Evolutionary conservation across 2,329 filamentous ascomycete species (phyloP).

Genomic region (Fusarium oxysporum): DNA sequence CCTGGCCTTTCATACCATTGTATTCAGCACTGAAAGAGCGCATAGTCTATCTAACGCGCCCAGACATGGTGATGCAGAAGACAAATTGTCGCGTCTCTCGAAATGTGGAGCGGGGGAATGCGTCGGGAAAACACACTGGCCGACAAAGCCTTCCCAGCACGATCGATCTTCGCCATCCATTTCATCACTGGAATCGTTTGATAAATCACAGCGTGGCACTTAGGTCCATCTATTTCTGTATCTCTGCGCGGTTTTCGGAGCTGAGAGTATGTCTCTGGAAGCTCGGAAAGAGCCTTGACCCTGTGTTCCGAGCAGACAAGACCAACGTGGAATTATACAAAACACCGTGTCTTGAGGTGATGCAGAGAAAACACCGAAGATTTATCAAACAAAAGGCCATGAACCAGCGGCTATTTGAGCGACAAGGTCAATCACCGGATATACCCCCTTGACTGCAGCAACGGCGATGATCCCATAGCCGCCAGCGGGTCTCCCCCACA

Average conservation of each 20-base stretch:
- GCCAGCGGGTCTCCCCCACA: background rate
- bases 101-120: too few species aligned
- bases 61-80: background rate
- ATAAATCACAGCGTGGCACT: background rate
- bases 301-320: background rate
- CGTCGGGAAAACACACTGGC: background rate
- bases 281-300: background rate
- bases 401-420: background rate
- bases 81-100: background rate
- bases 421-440: background rate
- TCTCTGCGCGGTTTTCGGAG: too few species aligned
- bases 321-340: background rate
- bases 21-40: too few species aligned
- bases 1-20: fast-evolving
- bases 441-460: background rate
- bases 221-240: too few species aligned
- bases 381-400: background rate
- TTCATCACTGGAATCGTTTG: fast-evolving
- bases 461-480: background rate
- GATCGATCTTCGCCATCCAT: fast-evolving
- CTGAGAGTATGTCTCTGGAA: too few species aligned
- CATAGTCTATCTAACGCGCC: too few species aligned
- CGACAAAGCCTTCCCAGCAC: background rate
- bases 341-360: too few species aligned
- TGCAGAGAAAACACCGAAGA: background rate